Evolutionary conservation across 805 yeast genomes (phyloP), one percentile per base, ranked within the genome.

Genomic region (Wickerhamomyces subpelliculosus): DNA sequence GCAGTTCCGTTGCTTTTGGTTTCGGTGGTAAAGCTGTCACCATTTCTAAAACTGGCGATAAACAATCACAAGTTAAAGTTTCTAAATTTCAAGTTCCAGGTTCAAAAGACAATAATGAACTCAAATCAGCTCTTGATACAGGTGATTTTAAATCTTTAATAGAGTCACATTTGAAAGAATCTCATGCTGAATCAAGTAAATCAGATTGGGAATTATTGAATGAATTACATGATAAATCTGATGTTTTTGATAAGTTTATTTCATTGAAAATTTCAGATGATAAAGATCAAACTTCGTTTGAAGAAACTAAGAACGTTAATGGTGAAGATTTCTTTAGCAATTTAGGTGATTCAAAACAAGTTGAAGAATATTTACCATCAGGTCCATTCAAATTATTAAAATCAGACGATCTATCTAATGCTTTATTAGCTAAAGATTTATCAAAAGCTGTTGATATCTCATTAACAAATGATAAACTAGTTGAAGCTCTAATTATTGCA

Each of bases 11-110:
- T 12, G 66, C 78, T 3, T 93, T 94, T 70, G 97, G 95, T 0
- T 90, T 88, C 64, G 98, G 98, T 43, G 95, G 96, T 37, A 87
- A 86, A 62, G 58, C 93, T 29, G 89, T 83, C 4, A 59, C 68
- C 11, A 77, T 81, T 23, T 51, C 58, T 9, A 61, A 60, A 37
- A 64, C 67, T 34, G 68, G 68, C 17, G 54, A 53, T 3, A 56
- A 61, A 44, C 51, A 70, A 50, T 66, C 77, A 21, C 40, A 60
- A 7, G 58, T 77, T 16, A 57, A 58, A 19, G 62, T 78, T 40
- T 53, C 65, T 19, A 73, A 72, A 47, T 58, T 71, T 20, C 33
- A 47, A 10, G 37, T 52, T 8, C 55, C 66, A 17, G 61, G 58
- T 6, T 66, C 68, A 14, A 55, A 58, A 43, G 55, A 59, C 33